Conservation (phyloP, 2,329 filamentous ascomycete species). For the Apiospora sp. region DNA sequence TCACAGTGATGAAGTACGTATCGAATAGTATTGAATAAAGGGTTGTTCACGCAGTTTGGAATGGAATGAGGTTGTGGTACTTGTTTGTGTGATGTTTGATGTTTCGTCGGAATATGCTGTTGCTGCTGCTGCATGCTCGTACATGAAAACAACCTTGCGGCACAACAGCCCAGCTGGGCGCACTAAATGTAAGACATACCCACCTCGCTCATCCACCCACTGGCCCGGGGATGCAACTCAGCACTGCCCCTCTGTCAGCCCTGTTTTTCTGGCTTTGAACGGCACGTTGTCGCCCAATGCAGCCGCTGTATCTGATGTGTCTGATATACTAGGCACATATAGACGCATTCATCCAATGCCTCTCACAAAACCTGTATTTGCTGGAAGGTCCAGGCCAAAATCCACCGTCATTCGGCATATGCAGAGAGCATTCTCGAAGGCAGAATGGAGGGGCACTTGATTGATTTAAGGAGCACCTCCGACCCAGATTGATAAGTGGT, state of each 20-base stretch:
- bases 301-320: background rate
- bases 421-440: background rate
- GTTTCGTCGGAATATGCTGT: background rate
- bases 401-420: background rate
- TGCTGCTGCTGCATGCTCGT: background rate
- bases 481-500: constrained; percentile 5
- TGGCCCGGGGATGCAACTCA: constrained; percentile 9
- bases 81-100: constrained; percentile 4
- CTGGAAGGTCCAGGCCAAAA: background rate
- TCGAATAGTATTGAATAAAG: background rate
- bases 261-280: background rate
- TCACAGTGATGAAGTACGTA: background rate
- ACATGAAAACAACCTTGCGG: background rate
- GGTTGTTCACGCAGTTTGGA: background rate
- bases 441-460: background rate
- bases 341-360: no score
- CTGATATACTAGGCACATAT: background rate
- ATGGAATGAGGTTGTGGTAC: constrained; percentile 2
- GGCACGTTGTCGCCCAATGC: background rate
- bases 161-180: background rate
- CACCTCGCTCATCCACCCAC: background rate
- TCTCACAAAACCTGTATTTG: no score
- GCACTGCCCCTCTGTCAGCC: constrained; percentile 9
- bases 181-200: background rate
- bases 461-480: background rate